Evolutionary conservation across 129 eudicot genomes (phyloP).

Genomic region (Calendula officinalis): DNA sequence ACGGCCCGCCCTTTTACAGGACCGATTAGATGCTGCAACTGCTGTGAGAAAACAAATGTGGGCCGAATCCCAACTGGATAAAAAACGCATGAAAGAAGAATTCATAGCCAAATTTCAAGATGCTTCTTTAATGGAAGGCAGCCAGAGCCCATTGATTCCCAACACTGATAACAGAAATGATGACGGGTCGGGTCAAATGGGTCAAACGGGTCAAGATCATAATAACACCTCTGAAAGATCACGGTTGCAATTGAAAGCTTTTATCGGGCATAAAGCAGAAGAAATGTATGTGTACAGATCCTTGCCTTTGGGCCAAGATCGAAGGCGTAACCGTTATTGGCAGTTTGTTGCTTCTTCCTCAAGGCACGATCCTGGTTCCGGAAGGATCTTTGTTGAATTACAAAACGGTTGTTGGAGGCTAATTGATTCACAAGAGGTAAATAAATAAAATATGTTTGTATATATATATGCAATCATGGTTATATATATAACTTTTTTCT

Average conservation of each 20-base stretch:
- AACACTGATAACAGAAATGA: conserved; percentile 30
- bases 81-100: conserved; percentile 76
- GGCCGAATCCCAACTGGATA: conserved; percentile 93
- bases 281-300: conserved; percentile 91
- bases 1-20: conserved; percentile 44
- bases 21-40: conserved; percentile 88
- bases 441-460: neutral
- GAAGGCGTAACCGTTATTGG: conserved; percentile 92
- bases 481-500: conserved; percentile 2
- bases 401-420: conserved; percentile 79
- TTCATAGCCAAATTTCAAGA: conserved; percentile 46
- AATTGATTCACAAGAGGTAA: conserved; percentile 89
- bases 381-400: conserved; percentile 86
- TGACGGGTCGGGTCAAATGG: conserved; percentile 33
- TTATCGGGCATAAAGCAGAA: conserved; percentile 87
- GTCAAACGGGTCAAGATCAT: conserved; percentile 42
- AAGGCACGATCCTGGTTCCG: conserved; percentile 83
- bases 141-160: conserved; percentile 46
- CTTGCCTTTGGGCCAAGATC: conserved; percentile 88
- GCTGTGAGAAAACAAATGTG: conserved; percentile 96
- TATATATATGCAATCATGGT: too few species aligned
- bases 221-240: conserved; percentile 76
- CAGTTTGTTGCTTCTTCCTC: conserved; percentile 81
- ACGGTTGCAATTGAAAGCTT: conserved; percentile 83
- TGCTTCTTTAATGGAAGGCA: conserved; percentile 51